Percentiles rank a stretch among this genome's conserved stretches.
These are phyloP conservation scores for Vigna trinervia DNA, from an alignment of 306 rosid species.

Conservation along the genomic window DNA sequence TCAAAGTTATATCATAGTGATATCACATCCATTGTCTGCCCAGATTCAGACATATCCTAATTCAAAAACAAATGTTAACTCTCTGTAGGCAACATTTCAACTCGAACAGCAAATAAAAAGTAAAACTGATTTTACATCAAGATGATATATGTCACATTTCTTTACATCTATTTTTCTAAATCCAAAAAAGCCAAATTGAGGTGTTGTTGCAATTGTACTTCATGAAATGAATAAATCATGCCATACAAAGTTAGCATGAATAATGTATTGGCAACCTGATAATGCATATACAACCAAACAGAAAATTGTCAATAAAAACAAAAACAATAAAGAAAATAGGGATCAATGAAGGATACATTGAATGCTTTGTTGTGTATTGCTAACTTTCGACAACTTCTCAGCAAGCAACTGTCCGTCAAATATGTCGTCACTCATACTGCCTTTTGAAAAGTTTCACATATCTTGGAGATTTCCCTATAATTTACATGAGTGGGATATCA, in stretches of 20 bases:
- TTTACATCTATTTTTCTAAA: constrained; percentile 18
- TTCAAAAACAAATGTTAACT: background rate
- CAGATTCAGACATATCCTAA: background rate
- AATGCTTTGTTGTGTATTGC: constrained; percentile 92
- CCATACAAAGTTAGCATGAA: constrained; percentile 30
- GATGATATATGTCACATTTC: background rate
- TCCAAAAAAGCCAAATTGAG: constrained; percentile 13
- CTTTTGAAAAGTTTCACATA: constrained; percentile 51
- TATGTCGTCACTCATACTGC: constrained; percentile 65
- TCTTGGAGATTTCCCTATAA: constrained; percentile 49
- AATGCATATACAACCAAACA: constrained; percentile 40
- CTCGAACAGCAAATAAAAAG: background rate
- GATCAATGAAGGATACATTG: constrained; percentile 71
- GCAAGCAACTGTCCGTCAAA: constrained; percentile 70
- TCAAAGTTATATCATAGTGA: background rate
- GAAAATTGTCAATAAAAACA: constrained; percentile 7
- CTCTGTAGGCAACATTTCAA: constrained; percentile 11
- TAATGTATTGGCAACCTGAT: constrained; percentile 20
- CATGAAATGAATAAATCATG: constrained; percentile 10
- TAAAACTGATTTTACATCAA: constrained; percentile 7
- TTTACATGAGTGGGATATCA: constrained; percentile 14
- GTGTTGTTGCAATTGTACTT: background rate
- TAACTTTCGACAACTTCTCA: constrained; percentile 83
- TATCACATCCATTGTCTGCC: constrained; percentile 10
- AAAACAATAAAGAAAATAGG: background rate